These are phyloP conservation scores for Phyllosticta capitalensis DNA, from an alignment of 2,329 filamentous ascomycete genomes.

Conservation along the genomic window DNA sequence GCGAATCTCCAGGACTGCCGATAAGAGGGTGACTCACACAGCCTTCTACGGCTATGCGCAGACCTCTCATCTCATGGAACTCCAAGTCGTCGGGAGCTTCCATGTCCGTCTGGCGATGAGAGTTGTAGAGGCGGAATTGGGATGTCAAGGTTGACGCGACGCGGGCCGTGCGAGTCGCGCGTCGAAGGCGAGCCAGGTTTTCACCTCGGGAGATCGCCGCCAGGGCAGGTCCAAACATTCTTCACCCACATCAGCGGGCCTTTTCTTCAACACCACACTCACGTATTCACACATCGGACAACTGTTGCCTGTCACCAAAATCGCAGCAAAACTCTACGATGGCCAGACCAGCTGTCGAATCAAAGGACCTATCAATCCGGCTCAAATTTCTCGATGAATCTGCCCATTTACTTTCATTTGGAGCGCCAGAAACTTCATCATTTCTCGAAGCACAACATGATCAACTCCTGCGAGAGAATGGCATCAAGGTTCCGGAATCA, in stretches of 20 bases:
- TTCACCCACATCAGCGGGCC: neutral
- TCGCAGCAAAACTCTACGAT: neutral
- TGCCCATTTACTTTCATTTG: constrained; percentile 21
- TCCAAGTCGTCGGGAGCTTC: neutral
- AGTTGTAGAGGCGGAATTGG: neutral
- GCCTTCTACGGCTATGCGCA: constrained; percentile 77
- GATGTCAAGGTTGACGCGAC: neutral
- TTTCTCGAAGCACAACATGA: constrained; percentile 22
- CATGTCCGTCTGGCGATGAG: neutral
- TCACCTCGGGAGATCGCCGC: neutral
- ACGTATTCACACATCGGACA: neutral
- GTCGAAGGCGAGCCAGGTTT: neutral
- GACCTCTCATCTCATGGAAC: neutral
- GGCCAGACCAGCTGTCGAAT: neutral
- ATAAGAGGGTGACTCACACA: constrained; percentile 51
- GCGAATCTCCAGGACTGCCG: neutral
- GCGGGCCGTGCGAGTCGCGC: neutral
- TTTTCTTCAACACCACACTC: neutral
- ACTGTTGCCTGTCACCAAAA: neutral
- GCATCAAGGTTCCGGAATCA: constrained; percentile 18
- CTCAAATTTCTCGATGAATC: constrained; percentile 26
- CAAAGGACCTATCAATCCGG: constrained; percentile 12
- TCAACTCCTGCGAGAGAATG: constrained; percentile 18
- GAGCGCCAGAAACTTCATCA: constrained; percentile 26
- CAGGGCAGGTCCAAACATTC: neutral